A percentile compares a stretch with the other conserved stretches of the same genome.
phyloP scores from a whole-genome alignment of 345 rosid species.

The Salix exigua region DNA sequence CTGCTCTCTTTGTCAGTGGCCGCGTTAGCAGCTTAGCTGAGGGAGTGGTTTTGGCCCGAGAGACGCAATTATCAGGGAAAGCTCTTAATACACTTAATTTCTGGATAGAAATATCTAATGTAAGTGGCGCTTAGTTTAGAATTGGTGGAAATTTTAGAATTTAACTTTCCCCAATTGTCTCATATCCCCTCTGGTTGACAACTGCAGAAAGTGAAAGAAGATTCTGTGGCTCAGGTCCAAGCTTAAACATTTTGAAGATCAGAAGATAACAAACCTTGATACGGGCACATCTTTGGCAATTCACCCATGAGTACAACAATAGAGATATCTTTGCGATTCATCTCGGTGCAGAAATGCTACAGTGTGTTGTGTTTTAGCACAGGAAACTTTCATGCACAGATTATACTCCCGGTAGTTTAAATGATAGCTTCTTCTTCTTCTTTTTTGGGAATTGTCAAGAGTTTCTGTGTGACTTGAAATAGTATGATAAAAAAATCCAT shows the following conservation, averaged over 20 bases:
- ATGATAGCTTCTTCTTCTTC: neutral
- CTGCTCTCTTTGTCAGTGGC: constrained; percentile 72
- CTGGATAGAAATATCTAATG: constrained; percentile 64
- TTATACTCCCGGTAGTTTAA: neutral
- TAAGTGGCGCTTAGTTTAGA: constrained; percentile 20
- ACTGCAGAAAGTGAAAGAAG: constrained; percentile 23
- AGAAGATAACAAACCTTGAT: neutral
- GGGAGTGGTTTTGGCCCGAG: constrained; percentile 74
- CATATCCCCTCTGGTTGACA: neutral
- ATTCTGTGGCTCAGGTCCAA: neutral
- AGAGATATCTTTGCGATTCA: neutral
- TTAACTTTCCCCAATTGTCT: neutral
- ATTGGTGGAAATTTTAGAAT: neutral
- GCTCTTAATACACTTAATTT: constrained; percentile 63
- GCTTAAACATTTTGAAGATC: neutral
- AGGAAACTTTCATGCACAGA: neutral
- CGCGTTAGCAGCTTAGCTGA: constrained; percentile 51
- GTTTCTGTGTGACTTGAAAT: neutral
- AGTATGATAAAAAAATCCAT: neutral
- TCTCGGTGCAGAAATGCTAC: neutral
- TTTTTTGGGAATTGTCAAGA: neutral
- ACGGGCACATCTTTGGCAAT: neutral
- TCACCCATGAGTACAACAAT: neutral
- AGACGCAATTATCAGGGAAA: constrained; percentile 70
- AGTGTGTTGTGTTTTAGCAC: neutral